These are phyloP conservation scores for Fusarium continuum DNA, from an alignment of 2,329 filamentous ascomycete genomes.

Conservation along the genomic window DNA sequence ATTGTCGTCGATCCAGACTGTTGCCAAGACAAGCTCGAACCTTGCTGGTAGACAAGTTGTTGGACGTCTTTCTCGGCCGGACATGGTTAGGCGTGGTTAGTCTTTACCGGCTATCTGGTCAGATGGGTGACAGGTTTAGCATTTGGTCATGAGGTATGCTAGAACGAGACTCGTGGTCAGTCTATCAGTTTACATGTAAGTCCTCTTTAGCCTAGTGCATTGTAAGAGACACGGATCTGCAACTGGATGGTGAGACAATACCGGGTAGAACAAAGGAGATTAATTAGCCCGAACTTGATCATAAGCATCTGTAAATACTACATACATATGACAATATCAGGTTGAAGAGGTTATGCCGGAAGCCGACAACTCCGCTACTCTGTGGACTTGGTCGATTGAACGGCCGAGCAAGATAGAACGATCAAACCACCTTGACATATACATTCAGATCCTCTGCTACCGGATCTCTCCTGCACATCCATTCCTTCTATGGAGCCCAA, in stretches of 20 bases:
- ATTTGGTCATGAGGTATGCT: neutral
- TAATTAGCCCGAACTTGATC: no score
- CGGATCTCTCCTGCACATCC: neutral
- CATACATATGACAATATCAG: no score
- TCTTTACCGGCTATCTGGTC: neutral
- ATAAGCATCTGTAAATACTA: no score
- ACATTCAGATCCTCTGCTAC: neutral
- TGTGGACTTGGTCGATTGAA: no score
- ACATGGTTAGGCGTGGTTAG: conserved; percentile 9
- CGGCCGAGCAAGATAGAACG: no score
- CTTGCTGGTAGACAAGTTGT: neutral
- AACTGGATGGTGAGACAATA: neutral
- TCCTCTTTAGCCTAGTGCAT: neutral
- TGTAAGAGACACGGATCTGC: neutral
- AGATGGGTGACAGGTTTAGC: neutral
- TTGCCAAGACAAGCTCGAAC: neutral
- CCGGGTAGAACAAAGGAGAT: no score
- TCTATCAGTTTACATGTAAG: neutral
- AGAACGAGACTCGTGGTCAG: neutral
- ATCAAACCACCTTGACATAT: neutral
- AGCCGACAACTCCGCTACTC: no score
- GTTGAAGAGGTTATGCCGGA: no score
- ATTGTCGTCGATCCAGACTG: neutral
- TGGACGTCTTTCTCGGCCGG: conserved; percentile 5
- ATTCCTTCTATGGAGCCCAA: neutral